Percentiles rank a stretch among this genome's conserved stretches.
Evolutionary conservation across 1,284 basidiomycete species (phyloP).

Genomic region (Trichosporon asahii): DNA sequence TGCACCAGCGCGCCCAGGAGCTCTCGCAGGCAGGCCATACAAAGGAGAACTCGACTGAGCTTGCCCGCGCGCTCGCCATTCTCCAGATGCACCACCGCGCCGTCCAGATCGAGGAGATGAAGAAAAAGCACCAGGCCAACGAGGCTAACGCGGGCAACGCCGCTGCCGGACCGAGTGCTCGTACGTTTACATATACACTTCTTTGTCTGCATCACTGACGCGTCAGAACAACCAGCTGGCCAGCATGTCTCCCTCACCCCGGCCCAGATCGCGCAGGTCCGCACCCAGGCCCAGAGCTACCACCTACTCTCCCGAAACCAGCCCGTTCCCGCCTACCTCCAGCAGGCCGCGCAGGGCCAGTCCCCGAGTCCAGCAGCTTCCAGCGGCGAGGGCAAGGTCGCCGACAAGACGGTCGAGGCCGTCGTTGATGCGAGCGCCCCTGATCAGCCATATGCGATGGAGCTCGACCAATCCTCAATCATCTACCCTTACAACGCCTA

Average conservation of each 20-base stretch:
- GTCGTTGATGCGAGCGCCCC: constrained; percentile 50
- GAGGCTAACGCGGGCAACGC: constrained; percentile 10
- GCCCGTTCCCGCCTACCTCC: constrained; percentile 74
- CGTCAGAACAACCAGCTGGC: constrained; percentile 21
- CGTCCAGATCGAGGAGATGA: constrained; percentile 33
- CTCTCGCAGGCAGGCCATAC: constrained; percentile 44
- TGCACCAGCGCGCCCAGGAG: constrained; percentile 34
- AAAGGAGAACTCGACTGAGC: constrained; percentile 41
- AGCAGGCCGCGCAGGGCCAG: constrained; percentile 63
- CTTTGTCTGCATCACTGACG: background rate
- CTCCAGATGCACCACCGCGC: constrained; percentile 41
- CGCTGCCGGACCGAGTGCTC: constrained; percentile 22
- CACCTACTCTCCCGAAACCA: constrained; percentile 75
- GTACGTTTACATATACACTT: background rate
- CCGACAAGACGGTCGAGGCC: constrained; percentile 74
- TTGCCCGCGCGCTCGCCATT: constrained; percentile 36
- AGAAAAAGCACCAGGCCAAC: constrained; percentile 20
- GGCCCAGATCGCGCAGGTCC: constrained; percentile 78
- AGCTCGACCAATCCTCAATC: constrained; percentile 73
- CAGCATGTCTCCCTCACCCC: constrained; percentile 61
- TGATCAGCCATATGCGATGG: constrained; percentile 56
- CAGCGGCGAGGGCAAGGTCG: constrained; percentile 54
- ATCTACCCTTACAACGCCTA: constrained; percentile 98
- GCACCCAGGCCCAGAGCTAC: constrained; percentile 85
- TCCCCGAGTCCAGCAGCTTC: constrained; percentile 34